These are phyloP conservation scores for Begonia masoniana DNA, from an alignment of 306 rosid species.

Conservation along the genomic window DNA sequence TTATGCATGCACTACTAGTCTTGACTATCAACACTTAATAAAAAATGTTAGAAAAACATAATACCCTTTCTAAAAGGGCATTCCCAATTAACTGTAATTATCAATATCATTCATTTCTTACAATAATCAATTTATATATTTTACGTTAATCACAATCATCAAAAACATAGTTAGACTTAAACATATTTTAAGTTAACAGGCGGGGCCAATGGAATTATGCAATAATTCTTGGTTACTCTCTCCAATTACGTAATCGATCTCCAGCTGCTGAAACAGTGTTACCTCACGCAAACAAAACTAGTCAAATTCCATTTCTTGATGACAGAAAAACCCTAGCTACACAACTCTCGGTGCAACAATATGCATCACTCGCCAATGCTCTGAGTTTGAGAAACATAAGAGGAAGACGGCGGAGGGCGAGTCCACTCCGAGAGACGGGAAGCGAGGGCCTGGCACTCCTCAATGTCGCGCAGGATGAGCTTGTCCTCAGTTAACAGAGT, in stretches of 20 bases:
- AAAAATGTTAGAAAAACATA: too few relatives aligned
- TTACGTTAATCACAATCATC: too few relatives aligned
- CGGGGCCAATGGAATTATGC: constrained; percentile 58
- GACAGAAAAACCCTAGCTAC: constrained; percentile 27
- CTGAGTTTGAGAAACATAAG: constrained; percentile 37
- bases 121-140: too few relatives aligned
- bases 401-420: constrained; percentile 57
- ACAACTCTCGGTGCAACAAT: neutral
- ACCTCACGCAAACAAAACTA: neutral
- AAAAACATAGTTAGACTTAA: too few relatives aligned
- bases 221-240: constrained; percentile 52
- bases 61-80: too few relatives aligned
- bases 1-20: too few relatives aligned
- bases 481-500: constrained; percentile 64
- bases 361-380: constrained; percentile 37
- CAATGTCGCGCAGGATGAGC: constrained; percentile 71
- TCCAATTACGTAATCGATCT: constrained; percentile 81
- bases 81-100: too few relatives aligned
- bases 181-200: too few relatives aligned
- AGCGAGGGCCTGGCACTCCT: constrained; percentile 64
- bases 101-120: too few relatives aligned
- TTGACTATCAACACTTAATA: too few relatives aligned
- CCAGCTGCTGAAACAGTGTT: constrained; percentile 82
- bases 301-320: constrained; percentile 6
- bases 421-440: constrained; percentile 61